Evolutionary conservation across 257 asterid species (phyloP), one percentile per base, ranked within the genome.

Genomic region (Perilla frutescens): DNA sequence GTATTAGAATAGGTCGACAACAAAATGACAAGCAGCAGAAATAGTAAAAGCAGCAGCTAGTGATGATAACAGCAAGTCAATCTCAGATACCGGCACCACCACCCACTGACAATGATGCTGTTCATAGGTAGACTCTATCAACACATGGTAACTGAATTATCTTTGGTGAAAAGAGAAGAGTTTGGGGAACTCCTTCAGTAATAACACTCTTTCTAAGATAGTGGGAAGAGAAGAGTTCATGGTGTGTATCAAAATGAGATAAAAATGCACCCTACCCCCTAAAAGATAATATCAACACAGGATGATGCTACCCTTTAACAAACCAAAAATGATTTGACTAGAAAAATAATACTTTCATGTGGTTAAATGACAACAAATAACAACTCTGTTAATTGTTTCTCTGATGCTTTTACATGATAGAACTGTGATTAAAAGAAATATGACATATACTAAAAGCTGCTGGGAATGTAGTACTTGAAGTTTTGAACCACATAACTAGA

Each of bases 1-100:
- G 57, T 56, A 62, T 40, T 62, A 58, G 72, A 61, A 59, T 55
- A 44, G 62, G 50, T 9, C 31, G 45, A 57, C 54, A 70, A 44
- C 44, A 44, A 56, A 49, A 10, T 6, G 47, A 48, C 29, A 26
- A 32, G 67, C 57, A 60, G 47, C 4, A 66, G 8, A 59, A 1
- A 29, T 36, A 41, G 29, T 44, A 59, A 43, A 65, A 43, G 50
- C 4, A 36, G 43, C 48, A 7, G 47, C 26, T 20, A 20, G 31
- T 47, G 9, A 59, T 15, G 47, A 44, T 9, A 63, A n/a, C 12
- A 13, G 62, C 13, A 44, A 44, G 12, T 47, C 58, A 50, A 61
- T 49, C 40, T 50, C 59, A 31, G 45, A 60, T 3, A 57, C 32
- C 36, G 26, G 6, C 20, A 54, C 3, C 7, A 57, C 8, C 40